Base-by-base conservation (phyloP, 169 alveolate species). In the Perkinsus olseni region DNA sequence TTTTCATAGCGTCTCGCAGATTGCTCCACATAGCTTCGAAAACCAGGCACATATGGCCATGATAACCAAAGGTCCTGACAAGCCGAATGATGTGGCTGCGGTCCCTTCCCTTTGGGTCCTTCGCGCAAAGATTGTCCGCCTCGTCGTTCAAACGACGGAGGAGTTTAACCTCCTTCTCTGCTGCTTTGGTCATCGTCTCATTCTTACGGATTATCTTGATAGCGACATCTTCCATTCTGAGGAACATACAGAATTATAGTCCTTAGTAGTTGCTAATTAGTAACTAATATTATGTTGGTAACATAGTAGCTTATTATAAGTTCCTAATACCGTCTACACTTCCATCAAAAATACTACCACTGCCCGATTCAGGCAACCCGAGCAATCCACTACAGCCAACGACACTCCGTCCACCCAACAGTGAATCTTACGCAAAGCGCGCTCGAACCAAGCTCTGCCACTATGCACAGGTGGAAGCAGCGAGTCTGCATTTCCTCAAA, bases 21-120 rank as follows among this genome's bases (percentile, higher is more conserved):
- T 95, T 97, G 45, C 99, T 98, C 98, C 98, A 96, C 94, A 95
- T 92, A 98, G 98, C 97, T 74, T 97, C 98, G 91, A 98, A 98
- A 31, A 97, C 98, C 92, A 98, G 95, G 92, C 99, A 98, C 91
- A 97, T 94, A 92, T 98, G 99, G 37, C 97, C 98, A 74, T 97
- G 95, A 94, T 97, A 96, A 38, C 95, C 96, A 92, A 97, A 96
- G 38, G 96, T 94, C 48, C 95, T 90, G 62, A 96, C 94, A n/a
- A 96, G 96, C 91, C 98, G 96, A 31, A 98, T 97, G n/a, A 98
- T 94, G 93, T 97, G 97, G 34, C 96, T 94, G 39, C 94, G 93
- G 93, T 95, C 95, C 34, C 17, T 62, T 24, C 82, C 82, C 34
- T 62, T 62, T 3, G 31, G 82, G 31, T 62, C 82, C 17, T 62